Conservation (phyloP, 2,329 filamentous ascomycete genomes). For the Cladosporium sp. region DNA sequence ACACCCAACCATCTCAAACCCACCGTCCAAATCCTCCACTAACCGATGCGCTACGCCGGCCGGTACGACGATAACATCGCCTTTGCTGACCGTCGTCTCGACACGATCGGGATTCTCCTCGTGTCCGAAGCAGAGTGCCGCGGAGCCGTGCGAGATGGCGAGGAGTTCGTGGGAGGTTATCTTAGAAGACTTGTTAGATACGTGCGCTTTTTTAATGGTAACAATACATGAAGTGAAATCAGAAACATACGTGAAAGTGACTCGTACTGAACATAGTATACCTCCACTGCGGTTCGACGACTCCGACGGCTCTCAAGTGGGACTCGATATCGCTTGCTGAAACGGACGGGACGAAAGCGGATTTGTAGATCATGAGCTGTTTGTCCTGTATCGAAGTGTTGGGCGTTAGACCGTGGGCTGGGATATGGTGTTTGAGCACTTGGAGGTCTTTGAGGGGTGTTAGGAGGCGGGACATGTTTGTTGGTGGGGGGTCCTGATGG, state of each 20-base stretch:
- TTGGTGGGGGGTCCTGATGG: no score
- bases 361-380: conserved; percentile 64
- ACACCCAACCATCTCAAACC: conserved; percentile 64
- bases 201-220: neutral
- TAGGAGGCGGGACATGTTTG: conserved; percentile 26
- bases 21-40: conserved; percentile 50
- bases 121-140: conserved; percentile 63
- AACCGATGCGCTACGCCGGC: conserved; percentile 63
- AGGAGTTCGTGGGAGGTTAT: conserved; percentile 62
- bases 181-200: neutral
- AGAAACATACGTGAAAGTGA: conserved; percentile 57
- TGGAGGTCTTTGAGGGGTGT: conserved; percentile 48
- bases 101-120: conserved; percentile 56
- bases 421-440: conserved; percentile 58
- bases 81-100: conserved; percentile 52
- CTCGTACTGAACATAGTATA: conserved; percentile 64
- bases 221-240: no score
- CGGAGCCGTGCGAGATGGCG: conserved; percentile 54
- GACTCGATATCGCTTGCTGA: conserved; percentile 51
- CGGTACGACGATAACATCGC: conserved; percentile 63
- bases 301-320: conserved; percentile 50
- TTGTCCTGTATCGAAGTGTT: conserved; percentile 63
- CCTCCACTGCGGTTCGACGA: conserved; percentile 61
- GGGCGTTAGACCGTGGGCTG: conserved; percentile 53
- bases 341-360: conserved; percentile 45